Conservation (phyloP, 106 monocot species). For the Platanthera zijinensis region DNA sequence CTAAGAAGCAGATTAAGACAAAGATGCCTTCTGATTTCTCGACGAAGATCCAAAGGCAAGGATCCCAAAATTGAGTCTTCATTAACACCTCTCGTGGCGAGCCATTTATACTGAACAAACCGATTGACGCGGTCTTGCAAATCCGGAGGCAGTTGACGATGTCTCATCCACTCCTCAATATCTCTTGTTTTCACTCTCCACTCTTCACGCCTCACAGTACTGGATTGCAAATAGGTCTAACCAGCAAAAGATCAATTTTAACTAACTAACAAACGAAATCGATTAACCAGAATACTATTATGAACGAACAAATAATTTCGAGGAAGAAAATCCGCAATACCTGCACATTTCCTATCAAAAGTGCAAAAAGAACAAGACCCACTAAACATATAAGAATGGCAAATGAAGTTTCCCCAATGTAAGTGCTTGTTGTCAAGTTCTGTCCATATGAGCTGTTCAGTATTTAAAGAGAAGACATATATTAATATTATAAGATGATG, state of each 20-base stretch:
- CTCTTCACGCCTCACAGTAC: conserved; percentile 70
- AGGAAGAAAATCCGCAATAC: conserved; percentile 23
- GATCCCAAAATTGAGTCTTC: conserved; percentile 71
- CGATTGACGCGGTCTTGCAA: conserved; percentile 61
- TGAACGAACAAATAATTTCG: too few relatives aligned
- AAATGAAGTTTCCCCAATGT: conserved; percentile 61
- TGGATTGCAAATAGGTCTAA: conserved; percentile 86
- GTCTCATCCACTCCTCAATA: conserved; percentile 94
- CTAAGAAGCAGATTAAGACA: conserved; percentile 82
- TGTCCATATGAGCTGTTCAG: conserved; percentile 76
- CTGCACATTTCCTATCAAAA: conserved; percentile 98
- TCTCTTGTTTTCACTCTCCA: conserved; percentile 88
- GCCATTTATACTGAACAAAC: conserved; percentile 89
- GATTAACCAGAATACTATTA: background rate
- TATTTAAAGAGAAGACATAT: background rate
- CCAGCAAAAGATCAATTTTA: conserved; percentile 1
- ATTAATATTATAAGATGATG: background rate
- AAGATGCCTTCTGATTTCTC: conserved; percentile 82
- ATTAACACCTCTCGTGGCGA: conserved; percentile 87
- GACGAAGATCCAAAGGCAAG: conserved; percentile 83
- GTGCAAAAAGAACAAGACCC: conserved; percentile 81
- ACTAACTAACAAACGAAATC: background rate
- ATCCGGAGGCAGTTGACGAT: conserved; percentile 71
- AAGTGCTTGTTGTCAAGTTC: conserved; percentile 68
- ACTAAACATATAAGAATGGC: conserved; percentile 68